Conservation (phyloP, 257 asterid genomes). For the Solanum dulcamara region DNA sequence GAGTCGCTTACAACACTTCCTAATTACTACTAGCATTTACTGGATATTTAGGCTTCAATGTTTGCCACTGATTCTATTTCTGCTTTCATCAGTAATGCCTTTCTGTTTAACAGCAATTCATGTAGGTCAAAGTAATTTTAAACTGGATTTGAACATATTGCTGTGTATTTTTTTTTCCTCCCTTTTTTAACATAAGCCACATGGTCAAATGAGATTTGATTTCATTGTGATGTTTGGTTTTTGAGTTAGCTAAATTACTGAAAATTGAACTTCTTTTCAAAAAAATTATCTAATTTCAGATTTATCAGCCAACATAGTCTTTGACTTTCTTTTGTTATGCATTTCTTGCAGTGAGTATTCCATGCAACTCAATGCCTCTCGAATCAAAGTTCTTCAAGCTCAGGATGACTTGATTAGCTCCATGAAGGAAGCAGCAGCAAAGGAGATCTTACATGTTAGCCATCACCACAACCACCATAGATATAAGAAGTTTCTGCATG, state of each 20-base stretch:
- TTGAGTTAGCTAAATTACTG: background rate
- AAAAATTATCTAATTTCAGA: background rate
- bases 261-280: background rate
- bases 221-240: background rate
- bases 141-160: background rate
- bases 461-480: conserved; percentile 33
- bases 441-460: conserved; percentile 48
- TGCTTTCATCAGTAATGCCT: background rate
- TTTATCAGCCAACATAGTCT: background rate
- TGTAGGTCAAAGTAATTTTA: background rate
- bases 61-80: background rate
- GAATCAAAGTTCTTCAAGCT: conserved; percentile 80
- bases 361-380: conserved; percentile 75
- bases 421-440: conserved; percentile 58
- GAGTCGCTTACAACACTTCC: background rate
- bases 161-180: background rate
- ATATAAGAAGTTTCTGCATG: conserved; percentile 53
- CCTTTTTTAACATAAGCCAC: background rate
- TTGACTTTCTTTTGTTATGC: background rate
- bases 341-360: conserved; percentile 58
- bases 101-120: background rate
- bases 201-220: background rate
- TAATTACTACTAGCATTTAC: background rate
- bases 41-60: background rate
- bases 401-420: conserved; percentile 78